Base-by-base conservation (phyloP, 1,284 basidiomycete species). In the Papiliotrema nemorosa region DNA sequence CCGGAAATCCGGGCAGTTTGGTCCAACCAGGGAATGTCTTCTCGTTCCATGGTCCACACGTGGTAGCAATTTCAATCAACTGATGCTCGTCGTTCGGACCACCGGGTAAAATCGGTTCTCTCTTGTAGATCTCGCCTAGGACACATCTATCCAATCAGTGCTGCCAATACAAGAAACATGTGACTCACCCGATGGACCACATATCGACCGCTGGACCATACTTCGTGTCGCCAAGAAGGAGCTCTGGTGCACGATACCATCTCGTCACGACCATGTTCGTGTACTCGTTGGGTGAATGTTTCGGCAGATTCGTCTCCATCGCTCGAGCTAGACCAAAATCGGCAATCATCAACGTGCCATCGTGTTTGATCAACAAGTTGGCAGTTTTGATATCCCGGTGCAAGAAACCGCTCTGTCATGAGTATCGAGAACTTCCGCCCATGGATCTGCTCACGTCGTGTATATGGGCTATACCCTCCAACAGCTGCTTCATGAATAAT, bases 351-450 rank as follows among this genome's bases (percentile, higher is more conserved):
- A 94, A 78, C 24, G 80, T 78, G 5, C 92, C 92, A 2, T 79
- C 76, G 67, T 96, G 93, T 50, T 85, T 87, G 52, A 99, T 96
- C 41, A 99, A 84, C 48, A 98, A 76, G 69, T 99, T 99, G 26
- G 96, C 94, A 5, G 94, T 90, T 73, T 99, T 98, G 85, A 99
- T 92, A 67, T 99, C 96, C 48, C 96, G 90, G 73, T 99, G 94
- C 10, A 98, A 79, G 62, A 97, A 92, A 59, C 88, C 84, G 72
- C 97, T 97, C 89, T 96, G 64, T 10, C 22, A 54, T 14, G 10
- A 37, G 7, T 12, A 36, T 24, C 4, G 36, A 24, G 37, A 34
- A 26, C n/a, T 16, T 18, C 24, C 10, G 3, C 18, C 20, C 12
- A 38, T 16, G 14, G 16, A 18, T 36, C 10, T 33, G 72, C 81